These are phyloP conservation scores for Willaertia magna DNA, from an alignment of 208 protist species.

Conservation along the genomic window DNA sequence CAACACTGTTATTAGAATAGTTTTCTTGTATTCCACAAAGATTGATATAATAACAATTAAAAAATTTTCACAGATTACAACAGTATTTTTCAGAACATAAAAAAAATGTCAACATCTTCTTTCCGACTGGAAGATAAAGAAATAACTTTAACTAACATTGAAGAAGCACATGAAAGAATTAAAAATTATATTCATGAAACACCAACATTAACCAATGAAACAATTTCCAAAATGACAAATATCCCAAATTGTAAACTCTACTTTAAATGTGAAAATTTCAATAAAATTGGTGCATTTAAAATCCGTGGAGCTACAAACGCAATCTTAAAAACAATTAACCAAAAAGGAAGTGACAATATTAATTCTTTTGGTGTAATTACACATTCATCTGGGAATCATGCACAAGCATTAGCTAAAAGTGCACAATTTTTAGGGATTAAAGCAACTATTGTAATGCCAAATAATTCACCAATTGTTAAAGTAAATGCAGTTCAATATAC, in stretches of 20 bases:
- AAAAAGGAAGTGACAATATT: neutral
- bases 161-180: neutral
- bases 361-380: conserved; percentile 35
- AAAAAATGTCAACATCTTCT: no score
- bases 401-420: conserved; percentile 37
- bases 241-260: neutral
- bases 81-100: no score
- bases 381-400: conserved; percentile 39
- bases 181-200: neutral
- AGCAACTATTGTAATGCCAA: conserved; percentile 46
- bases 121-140: no score
- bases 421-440: conserved; percentile 28
- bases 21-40: no score
- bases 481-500: conserved; percentile 19
- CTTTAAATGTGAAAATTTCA: conserved; percentile 6
- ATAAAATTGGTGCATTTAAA: conserved; percentile 41
- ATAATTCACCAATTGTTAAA: conserved; percentile 41
- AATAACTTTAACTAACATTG: neutral
- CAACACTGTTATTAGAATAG: no score
- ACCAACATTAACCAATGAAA: neutral
- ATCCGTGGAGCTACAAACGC: conserved; percentile 45
- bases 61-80: no score
- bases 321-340: conserved; percentile 25
- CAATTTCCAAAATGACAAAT: neutral
- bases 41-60: no score